These are phyloP conservation scores for Leucocoprinus sp. DNA, from an alignment of 768 basidiomycete genomes.

Conservation along the genomic window DNA sequence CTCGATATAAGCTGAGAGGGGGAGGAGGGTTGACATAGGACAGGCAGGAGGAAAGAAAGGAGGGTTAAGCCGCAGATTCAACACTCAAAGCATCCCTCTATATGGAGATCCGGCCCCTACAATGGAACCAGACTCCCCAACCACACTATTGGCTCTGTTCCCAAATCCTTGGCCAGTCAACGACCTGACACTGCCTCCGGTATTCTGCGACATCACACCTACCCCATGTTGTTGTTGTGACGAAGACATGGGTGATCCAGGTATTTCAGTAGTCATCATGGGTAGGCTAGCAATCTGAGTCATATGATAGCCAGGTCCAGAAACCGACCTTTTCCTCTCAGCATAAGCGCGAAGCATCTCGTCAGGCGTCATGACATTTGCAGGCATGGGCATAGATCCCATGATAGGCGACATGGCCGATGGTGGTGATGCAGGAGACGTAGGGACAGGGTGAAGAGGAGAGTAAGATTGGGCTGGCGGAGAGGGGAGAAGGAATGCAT, in stretches of 20 bases:
- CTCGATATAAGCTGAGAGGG: too few species aligned
- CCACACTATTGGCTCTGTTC: not conserved
- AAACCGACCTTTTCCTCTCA: conserved; percentile 18
- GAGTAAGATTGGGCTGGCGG: conserved; percentile 16
- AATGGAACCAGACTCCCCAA: conserved; percentile 4
- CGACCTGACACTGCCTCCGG: conserved; percentile 2
- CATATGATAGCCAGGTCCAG: conserved; percentile 16
- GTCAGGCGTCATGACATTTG: conserved; percentile 50
- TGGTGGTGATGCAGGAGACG: not conserved
- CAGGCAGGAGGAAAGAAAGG: too few species aligned
- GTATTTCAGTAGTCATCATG: conserved; percentile 1
- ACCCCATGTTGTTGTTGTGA: not conserved
- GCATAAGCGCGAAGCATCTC: conserved; percentile 64
- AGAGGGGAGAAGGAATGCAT: conserved; percentile 40
- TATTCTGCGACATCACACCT: not conserved
- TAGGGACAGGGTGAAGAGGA: conserved; percentile 5
- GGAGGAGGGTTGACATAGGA: too few species aligned
- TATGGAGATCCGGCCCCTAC: conserved; percentile 6
- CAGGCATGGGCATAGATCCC: conserved; percentile 25
- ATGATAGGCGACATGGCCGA: conserved; percentile 22
- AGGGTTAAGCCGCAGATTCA: too few species aligned
- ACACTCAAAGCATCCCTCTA: conserved; percentile 3
- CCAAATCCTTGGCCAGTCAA: not conserved
- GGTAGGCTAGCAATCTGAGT: conserved; percentile 14
- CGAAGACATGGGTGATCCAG: not conserved